Percentiles rank a stretch among this genome's conserved stretches.
Conservation (phyloP, 2,329 filamentous ascomycete genomes). For the Tolypocladium tundrense region DNA sequence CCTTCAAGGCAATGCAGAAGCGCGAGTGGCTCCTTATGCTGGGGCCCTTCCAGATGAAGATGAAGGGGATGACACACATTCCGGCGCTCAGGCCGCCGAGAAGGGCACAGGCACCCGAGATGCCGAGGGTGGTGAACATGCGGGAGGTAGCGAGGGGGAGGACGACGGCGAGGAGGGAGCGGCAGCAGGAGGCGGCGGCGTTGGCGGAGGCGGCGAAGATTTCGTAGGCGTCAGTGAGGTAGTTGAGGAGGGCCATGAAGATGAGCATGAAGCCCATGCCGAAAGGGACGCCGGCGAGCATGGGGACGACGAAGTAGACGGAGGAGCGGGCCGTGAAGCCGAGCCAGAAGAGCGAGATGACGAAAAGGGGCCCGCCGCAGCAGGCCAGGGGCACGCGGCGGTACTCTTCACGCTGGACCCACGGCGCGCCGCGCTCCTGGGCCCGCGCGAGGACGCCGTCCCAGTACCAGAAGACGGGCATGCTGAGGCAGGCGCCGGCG, state of each 20-base stretch:
- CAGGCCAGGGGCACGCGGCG: slow-evolving; percentile 62
- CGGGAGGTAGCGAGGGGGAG: slow-evolving; percentile 44
- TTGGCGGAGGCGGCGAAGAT: slow-evolving; percentile 64
- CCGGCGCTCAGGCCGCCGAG: slow-evolving; percentile 38
- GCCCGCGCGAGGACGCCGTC: slow-evolving; percentile 48
- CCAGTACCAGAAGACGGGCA: slow-evolving; percentile 54
- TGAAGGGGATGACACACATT: slow-evolving; percentile 40
- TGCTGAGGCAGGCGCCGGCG: slow-evolving; percentile 47
- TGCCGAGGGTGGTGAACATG: slow-evolving; percentile 38
- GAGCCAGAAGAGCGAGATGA: slow-evolving; percentile 48
- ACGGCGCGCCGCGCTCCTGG: slow-evolving; percentile 36
- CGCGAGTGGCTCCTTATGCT: slow-evolving; percentile 44
- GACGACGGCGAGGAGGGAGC: slow-evolving; percentile 83
- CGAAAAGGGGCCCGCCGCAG: slow-evolving; percentile 56
- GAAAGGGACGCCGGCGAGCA: slow-evolving; percentile 50
- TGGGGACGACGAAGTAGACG: slow-evolving; percentile 44
- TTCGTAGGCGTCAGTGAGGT: slow-evolving; percentile 58
- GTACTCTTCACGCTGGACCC: slow-evolving; percentile 55
- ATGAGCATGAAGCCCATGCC: slow-evolving; percentile 52
- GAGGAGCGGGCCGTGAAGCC: slow-evolving; percentile 43
- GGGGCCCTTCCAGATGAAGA: slow-evolving; percentile 45
- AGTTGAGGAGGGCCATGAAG: slow-evolving; percentile 55
- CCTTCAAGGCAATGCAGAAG: slow-evolving; percentile 51
- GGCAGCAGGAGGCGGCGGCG: slow-evolving; percentile 76
- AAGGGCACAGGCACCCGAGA: slow-evolving; percentile 40